Evolutionary conservation across 495 filamentous ascomycete species (phyloP).

Genomic region (Hyaloscypha bicolor): DNA sequence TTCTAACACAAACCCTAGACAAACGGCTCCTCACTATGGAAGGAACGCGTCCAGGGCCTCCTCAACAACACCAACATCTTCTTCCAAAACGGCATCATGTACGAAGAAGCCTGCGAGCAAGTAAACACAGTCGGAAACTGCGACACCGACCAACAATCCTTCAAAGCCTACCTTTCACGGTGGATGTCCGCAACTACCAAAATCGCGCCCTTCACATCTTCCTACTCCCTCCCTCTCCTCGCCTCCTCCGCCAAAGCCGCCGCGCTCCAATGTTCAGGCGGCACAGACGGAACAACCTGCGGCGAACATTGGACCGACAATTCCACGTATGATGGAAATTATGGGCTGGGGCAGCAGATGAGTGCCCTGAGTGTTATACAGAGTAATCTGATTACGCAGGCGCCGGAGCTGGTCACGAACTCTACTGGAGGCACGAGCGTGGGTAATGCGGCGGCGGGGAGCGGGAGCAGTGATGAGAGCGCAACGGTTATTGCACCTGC

Average conservation of each 20-base stretch:
- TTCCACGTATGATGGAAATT: conserved; percentile 54
- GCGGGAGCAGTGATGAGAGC: conserved; percentile 4
- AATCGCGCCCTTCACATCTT: conserved; percentile 65
- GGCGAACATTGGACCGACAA: conserved; percentile 69
- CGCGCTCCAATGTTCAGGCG: conserved; percentile 65
- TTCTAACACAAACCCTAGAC: conserved; percentile 18
- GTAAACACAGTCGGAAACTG: conserved; percentile 46
- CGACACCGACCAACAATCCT: conserved; percentile 77
- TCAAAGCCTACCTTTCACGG: conserved; percentile 83
- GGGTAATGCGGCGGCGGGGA: conserved; percentile 50
- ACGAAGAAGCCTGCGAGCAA: conserved; percentile 75
- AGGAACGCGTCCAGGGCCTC: conserved; percentile 23
- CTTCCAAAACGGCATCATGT: conserved; percentile 59
- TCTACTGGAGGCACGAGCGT: conserved; percentile 71
- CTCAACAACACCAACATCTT: conserved; percentile 41
- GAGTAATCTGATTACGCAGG: conserved; percentile 47
- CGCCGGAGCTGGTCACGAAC: conserved; percentile 59
- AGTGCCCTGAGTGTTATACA: conserved; percentile 68
- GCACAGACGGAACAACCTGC: conserved; percentile 57
- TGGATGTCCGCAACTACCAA: conserved; percentile 75
- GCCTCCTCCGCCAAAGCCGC: conserved; percentile 65
- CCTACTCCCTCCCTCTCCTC: conserved; percentile 64
- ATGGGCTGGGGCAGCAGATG: conserved; percentile 69
- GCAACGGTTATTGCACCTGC: conserved; percentile 38
- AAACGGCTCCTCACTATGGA: conserved; percentile 37